A percentile compares a stretch with the other conserved stretches of the same genome.
phyloP scores from a whole-genome alignment of 192 early-diverging fungal genomes.

The Chytriomyces sp. region DNA sequence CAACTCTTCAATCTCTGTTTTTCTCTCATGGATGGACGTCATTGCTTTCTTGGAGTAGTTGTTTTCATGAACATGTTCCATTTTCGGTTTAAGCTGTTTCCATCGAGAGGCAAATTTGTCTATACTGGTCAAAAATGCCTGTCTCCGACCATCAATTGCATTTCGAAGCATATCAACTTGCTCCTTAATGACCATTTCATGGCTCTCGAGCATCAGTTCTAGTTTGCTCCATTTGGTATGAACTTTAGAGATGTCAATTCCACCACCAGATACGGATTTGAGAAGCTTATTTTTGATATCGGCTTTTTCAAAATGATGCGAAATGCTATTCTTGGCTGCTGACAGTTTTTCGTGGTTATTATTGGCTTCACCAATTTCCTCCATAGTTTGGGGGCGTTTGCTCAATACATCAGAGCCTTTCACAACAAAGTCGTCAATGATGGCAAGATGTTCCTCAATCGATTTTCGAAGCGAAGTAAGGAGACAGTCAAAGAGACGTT shows the following conservation, averaged over 20 bases:
- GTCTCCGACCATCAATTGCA: conserved; percentile 49
- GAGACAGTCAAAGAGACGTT: conserved; percentile 59
- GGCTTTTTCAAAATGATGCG: conserved; percentile 51
- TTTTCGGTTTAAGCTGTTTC: conserved; percentile 58
- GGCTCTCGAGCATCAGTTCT: conserved; percentile 61
- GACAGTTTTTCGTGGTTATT: conserved; percentile 52
- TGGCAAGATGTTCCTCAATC: conserved; percentile 38
- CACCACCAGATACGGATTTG: conserved; percentile 54
- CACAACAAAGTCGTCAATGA: conserved; percentile 52
- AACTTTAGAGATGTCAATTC: conserved; percentile 47
- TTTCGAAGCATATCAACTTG: conserved; percentile 58
- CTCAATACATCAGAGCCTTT: conserved; percentile 51
- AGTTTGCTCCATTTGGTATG: conserved; percentile 56
- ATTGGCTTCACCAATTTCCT: conserved; percentile 59
- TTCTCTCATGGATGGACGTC: conserved; percentile 45
- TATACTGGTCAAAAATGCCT: conserved; percentile 38
- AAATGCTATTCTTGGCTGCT: conserved; percentile 40
- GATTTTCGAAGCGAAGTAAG: conserved; percentile 40
- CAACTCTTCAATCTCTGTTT: conserved; percentile 50
- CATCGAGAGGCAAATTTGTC: conserved; percentile 56
- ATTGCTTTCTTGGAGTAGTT: conserved; percentile 39
- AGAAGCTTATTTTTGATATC: conserved; percentile 60
- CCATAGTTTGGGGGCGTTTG: conserved; percentile 54
- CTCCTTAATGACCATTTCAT: conserved; percentile 61
- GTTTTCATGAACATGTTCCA: conserved; percentile 21